Evolutionary conservation across 345 rosid genomes (phyloP), one percentile per base, ranked within the genome.

Genomic region (Psidium friedrichsthalianum): DNA sequence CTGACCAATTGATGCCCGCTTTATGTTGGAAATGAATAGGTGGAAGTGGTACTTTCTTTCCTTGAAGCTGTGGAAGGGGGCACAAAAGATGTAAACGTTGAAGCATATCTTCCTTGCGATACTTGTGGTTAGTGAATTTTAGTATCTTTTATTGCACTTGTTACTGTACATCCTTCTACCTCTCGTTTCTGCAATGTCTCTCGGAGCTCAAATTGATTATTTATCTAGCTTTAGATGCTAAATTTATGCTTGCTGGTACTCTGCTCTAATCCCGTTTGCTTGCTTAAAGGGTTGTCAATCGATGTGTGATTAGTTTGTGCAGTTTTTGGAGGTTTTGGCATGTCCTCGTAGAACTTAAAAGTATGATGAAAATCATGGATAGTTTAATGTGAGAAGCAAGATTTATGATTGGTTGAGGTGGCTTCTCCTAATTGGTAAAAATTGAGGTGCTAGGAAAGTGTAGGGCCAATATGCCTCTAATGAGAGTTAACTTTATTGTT

Each of bases 21-120:
- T 29, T 84, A 86, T 74, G 61, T 59, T 15, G 32, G 52, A 25
- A 84, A 18, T 87, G 55, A 82, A 51, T 61, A 93, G 99, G 93
- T 88, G 89, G 98, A 94, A 85, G 84, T 96, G 84, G 56, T 78
- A 54, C 94, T 96, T 84, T 94, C 97, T 90, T 93, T 96, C 89
- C 88, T 91, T 84, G 95, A 96, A 93, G 97, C 98, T 90, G 94
- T 93, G 49, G 89, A 88, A 87, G 98, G 98, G 84, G 95, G 98
- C 91, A 92, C 93, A 86, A 96, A 95, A 89, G 89, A 91, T 88
- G 88, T 94, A 58, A 85, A 92, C 84, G 91, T 96, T 90, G 92
- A 91, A 86, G 92, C 95, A 76, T 93, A 85, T 89, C 92, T 95
- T 82, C 94, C 93, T 24, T 96, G 99, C 85, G 95, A 94, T 92